Percentiles rank a stretch among this genome's conserved stretches.
Evolutionary conservation across 108 stramenopile genomes (phyloP).

Genomic region (Cyclotella baltica): DNA sequence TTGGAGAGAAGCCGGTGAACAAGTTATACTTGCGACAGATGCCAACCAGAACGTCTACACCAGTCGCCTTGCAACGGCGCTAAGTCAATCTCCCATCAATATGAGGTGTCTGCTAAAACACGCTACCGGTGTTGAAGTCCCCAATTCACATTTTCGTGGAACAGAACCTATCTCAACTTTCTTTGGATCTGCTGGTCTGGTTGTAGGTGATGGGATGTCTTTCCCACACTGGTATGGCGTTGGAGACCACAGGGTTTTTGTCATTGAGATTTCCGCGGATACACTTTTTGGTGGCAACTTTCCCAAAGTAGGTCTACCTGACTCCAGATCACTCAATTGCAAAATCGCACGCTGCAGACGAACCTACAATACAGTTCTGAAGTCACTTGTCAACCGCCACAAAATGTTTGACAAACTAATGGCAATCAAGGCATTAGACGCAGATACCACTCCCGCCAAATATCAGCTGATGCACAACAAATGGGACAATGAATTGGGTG

Average conservation of each 20-base stretch:
- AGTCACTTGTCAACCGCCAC: slow-evolving; percentile 5
- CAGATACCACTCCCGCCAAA: not conserved
- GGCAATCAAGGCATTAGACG: not conserved
- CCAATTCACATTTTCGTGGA: not conserved
- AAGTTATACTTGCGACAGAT: slow-evolving; percentile 3
- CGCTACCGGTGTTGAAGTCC: too few species aligned
- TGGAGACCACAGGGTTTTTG: slow-evolving; percentile 30
- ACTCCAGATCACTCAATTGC: not conserved
- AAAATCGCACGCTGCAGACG: not conserved
- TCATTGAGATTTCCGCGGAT: slow-evolving; percentile 13
- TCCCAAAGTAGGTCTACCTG: not conserved
- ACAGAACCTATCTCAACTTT: not conserved
- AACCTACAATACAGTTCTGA: not conserved
- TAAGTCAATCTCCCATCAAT: too few species aligned
- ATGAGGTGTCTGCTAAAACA: too few species aligned
- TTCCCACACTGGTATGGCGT: slow-evolving; percentile 10
- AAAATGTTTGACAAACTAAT: not conserved
- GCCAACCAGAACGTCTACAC: slow-evolving; percentile 20
- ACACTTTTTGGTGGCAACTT: slow-evolving; percentile 14
- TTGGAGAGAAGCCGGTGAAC: not conserved
- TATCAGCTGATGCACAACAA: slow-evolving; percentile 17
- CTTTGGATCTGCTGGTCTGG: too few species aligned
- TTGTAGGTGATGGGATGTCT: too few species aligned
- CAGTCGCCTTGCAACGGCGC: too few species aligned
- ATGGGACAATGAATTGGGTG: slow-evolving; percentile 7